Conservation (phyloP, 441 rosid species). For the Pelargonium citronellum region DNA sequence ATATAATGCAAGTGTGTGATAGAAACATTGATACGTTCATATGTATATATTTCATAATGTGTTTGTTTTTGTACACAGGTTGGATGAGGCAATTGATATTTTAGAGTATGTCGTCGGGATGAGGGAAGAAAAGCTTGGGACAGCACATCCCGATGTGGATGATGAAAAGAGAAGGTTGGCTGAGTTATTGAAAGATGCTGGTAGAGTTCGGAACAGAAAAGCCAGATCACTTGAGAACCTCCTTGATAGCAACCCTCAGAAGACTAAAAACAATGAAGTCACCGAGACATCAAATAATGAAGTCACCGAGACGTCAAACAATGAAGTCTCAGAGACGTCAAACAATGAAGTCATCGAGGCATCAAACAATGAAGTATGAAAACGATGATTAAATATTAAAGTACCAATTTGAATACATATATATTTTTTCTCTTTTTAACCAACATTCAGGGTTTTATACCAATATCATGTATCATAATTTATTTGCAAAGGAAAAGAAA, state of each 20-base stretch:
- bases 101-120: constrained; percentile 63
- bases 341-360: constrained; percentile 31
- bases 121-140: constrained; percentile 90
- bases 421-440: neutral
- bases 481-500: constrained; percentile 22
- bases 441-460: constrained; percentile 11
- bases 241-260: constrained; percentile 46
- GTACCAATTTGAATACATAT: neutral
- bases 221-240: constrained; percentile 70
- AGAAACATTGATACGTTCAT: neutral
- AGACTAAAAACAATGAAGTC: constrained; percentile 29
- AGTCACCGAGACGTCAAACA: constrained; percentile 27
- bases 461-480: constrained; percentile 32
- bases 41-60: neutral
- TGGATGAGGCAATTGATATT: constrained; percentile 75
- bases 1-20: neutral
- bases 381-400: constrained; percentile 17
- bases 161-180: constrained; percentile 84
- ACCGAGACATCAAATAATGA: constrained; percentile 29
- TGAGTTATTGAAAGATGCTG: constrained; percentile 71
- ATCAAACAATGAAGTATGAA: constrained; percentile 21
- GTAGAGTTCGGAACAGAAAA: constrained; percentile 64
- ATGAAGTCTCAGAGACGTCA: constrained; percentile 28
- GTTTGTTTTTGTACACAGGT: constrained; percentile 35
- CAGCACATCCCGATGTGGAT: constrained; percentile 77